A percentile compares a stretch with the other conserved stretches of the same genome.
Conservation (phyloP, 129 eudicot species). For the Ambrosia trifida region DNA sequence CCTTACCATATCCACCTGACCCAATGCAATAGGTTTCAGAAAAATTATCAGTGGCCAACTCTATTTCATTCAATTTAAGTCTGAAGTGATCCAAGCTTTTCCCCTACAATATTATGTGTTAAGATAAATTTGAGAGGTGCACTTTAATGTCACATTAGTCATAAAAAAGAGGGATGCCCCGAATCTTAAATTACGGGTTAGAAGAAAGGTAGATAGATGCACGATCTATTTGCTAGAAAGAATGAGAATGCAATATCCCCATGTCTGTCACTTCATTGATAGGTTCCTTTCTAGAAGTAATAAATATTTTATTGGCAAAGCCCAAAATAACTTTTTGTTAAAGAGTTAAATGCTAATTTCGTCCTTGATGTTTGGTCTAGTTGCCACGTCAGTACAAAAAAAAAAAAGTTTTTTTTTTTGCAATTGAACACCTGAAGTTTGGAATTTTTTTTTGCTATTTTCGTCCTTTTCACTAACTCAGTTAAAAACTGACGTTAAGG, state of each 20-base stretch:
- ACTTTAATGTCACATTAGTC: background rate
- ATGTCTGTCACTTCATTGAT: background rate
- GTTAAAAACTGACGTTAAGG: no score
- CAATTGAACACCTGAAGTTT: no score
- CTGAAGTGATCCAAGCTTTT: background rate
- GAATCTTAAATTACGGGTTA: background rate
- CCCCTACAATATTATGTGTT: background rate
- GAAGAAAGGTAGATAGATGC: background rate
- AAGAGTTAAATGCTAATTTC: no score
- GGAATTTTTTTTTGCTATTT: no score
- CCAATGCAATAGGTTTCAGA: background rate
- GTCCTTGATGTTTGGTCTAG: no score
- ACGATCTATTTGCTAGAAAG: background rate
- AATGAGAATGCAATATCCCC: background rate
- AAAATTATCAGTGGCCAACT: background rate
- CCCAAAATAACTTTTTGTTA: background rate
- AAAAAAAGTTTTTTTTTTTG: no score
- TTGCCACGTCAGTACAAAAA: no score
- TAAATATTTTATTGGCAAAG: no score
- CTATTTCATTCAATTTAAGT: background rate
- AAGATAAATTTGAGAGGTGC: background rate
- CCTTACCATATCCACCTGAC: constrained; percentile 2
- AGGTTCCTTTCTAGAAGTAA: background rate
- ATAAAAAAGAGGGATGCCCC: background rate
- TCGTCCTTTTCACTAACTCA: no score